Evolutionary conservation across 495 filamentous ascomycete genomes (phyloP).

Genomic region (Niebla homalea): DNA sequence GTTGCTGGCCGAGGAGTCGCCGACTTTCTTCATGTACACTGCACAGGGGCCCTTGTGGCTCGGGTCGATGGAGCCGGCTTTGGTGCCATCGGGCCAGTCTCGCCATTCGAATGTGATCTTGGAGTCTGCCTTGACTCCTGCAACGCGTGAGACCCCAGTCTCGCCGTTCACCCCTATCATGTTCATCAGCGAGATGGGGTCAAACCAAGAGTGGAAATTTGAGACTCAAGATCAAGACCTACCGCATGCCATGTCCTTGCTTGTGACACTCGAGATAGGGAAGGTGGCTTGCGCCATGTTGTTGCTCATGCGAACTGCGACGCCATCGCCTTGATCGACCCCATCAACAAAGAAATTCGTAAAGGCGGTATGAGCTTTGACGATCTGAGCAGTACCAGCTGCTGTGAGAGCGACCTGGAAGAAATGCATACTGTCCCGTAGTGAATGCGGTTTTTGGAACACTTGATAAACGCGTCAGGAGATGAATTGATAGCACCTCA

Average conservation of each 20-base stretch:
- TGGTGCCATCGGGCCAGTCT: slow-evolving; percentile 40
- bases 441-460: too few relatives aligned
- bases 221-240: slow-evolving; percentile 12
- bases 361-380: slow-evolving; percentile 49
- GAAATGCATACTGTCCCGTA: too few relatives aligned
- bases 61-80: slow-evolving; percentile 42
- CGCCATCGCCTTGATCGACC: slow-evolving; percentile 51
- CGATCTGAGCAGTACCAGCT: slow-evolving; percentile 9
- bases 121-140: slow-evolving; percentile 36
- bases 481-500: too few relatives aligned
- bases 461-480: too few relatives aligned
- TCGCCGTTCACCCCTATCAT: slow-evolving; percentile 41
- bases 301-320: slow-evolving; percentile 53
- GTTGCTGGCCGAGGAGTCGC: slow-evolving; percentile 26
- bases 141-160: slow-evolving; percentile 43
- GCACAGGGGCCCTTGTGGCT: slow-evolving; percentile 59
- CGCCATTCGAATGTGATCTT: slow-evolving; percentile 52
- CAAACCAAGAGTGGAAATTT: neutral
- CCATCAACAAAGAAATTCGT: slow-evolving; percentile 54
- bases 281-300: slow-evolving; percentile 32
- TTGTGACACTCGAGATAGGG: slow-evolving; percentile 36
- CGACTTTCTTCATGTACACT: slow-evolving; percentile 58
- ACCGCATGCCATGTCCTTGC: slow-evolving; percentile 62
- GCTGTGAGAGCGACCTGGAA: slow-evolving; percentile 1
- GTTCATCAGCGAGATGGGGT: neutral